Base-by-base conservation (phyloP, 2,329 filamentous ascomycete genomes). In the Phaeophleospora eucalypticola region DNA sequence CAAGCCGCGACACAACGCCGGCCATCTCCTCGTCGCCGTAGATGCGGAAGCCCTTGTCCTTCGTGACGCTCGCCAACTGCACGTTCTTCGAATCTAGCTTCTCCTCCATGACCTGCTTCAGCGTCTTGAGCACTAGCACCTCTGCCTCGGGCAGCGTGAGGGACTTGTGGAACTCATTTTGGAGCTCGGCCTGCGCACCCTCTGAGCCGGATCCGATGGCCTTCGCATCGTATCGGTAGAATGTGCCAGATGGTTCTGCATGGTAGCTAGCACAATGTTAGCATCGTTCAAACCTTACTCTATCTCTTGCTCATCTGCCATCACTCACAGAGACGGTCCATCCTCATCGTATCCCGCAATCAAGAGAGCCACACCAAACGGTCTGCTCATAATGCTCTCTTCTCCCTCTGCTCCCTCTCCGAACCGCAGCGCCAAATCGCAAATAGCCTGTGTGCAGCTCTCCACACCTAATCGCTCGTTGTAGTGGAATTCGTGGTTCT, bases 71-170 rank as follows among this genome's bases (percentile, higher is more conserved):
- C 44, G 93, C 93, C 60, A 98, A 73, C 76, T 98, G 93, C 57
- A 98, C 93, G 67, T 98, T 98, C 82, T 98, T 98, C 56, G 89
- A 81, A 68, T 98, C 93, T 51, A 98, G 79, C 77, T 98, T 98
- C 82, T 98, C 93, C 75, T 98, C 93, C 93, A 98, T 98, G 60
- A 98, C 93, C 75, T 98, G 93, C 80, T 97, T 98, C 69, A 98
- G 72, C 32, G 93, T 98, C 82, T 97, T 97, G 65, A 98, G 77
- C 42, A 95, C 90, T 57, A 98, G 75, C 3, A 90, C 93, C 75
- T 98, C 93, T 48, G 93, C 93, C 67, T 98, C 93, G 47, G 80
- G 76, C 53, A 98, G 84, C 35, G 90, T 95, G 54, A 98, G 79
- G 48, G 91, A 97, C 81, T 94, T 95, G 77, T 98, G 93, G 67